phyloP scores from a whole-genome alignment of 1,284 basidiomycete genomes.

The Veloboletus limbatus region DNA sequence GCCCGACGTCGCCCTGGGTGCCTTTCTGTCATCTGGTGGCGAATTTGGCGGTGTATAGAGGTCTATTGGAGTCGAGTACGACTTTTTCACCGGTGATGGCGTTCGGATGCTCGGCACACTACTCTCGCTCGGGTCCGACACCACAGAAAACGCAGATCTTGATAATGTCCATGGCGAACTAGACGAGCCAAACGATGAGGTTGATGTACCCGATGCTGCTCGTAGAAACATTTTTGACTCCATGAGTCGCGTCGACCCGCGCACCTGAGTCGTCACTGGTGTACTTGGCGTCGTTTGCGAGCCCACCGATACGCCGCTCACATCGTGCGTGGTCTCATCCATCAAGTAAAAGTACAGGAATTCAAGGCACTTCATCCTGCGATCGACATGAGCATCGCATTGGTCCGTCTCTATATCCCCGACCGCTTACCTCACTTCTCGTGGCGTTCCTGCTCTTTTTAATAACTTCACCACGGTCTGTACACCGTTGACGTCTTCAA shows the following conservation, averaged over 20 bases:
- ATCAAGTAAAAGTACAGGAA: conserved; percentile 90
- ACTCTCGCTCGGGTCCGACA: conserved; percentile 38
- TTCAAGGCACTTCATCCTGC: conserved; percentile 92
- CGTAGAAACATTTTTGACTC: conserved; percentile 27
- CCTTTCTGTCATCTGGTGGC: conserved; percentile 29
- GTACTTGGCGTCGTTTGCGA: conserved; percentile 25
- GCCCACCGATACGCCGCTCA: conserved; percentile 1
- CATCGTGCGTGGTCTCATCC: conserved; percentile 56
- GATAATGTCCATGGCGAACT: conserved; percentile 40
- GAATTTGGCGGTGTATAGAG: conserved; percentile 35
- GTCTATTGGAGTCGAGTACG: conserved; percentile 26
- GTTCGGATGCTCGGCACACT: conserved; percentile 25
- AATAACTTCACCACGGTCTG: conserved; percentile 80
- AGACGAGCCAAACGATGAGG: conserved; percentile 37
- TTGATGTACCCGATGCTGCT: conserved; percentile 18
- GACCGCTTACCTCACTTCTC: conserved; percentile 72
- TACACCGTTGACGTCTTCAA: conserved; percentile 74
- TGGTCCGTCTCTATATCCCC: neutral
- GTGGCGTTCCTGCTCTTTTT: conserved; percentile 76
- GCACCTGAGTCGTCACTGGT: conserved; percentile 35
- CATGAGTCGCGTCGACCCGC: conserved; percentile 26
- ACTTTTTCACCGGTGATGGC: conserved; percentile 33
- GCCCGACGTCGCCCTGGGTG: conserved; percentile 31
- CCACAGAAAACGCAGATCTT: conserved; percentile 42
- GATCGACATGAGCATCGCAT: conserved; percentile 5